phyloP scores from a whole-genome alignment of 2,329 filamentous ascomycete species.

The Ophiognomonia clavigignenti-juglandacearum region DNA sequence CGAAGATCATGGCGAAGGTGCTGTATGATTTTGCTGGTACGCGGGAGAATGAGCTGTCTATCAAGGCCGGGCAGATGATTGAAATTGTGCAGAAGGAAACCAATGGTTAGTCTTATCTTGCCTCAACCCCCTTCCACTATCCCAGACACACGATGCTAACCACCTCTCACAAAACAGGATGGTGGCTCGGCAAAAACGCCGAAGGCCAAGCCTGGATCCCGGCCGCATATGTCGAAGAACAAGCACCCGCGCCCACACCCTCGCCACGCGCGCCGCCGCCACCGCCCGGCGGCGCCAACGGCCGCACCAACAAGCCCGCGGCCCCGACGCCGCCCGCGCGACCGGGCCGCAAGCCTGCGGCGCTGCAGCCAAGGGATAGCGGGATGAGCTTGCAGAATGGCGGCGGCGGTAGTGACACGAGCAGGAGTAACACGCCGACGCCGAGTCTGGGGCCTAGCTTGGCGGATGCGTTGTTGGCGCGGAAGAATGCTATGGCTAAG shows the following conservation, averaged over 20 bases:
- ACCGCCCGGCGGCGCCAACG: conserved; percentile 53
- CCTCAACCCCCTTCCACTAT: too few relatives aligned
- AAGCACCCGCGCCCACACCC: conserved; percentile 53
- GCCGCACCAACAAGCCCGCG: conserved; percentile 59
- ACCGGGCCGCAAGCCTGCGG: conserved; percentile 69
- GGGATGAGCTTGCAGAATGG: conserved; percentile 55
- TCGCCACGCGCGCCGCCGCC: conserved; percentile 57
- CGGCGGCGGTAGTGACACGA: conserved; percentile 48
- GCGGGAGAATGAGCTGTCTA: conserved; percentile 77
- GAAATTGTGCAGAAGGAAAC: conserved; percentile 90
- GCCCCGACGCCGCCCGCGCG: conserved; percentile 74
- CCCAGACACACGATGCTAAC: too few relatives aligned
- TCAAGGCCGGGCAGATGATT: conserved; percentile 75
- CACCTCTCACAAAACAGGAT: too few relatives aligned
- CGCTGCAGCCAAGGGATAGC: conserved; percentile 67
- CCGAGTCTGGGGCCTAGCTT: conserved; percentile 68
- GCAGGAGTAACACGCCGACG: conserved; percentile 67
- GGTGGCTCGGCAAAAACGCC: conserved; percentile 85
- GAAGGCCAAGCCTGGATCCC: conserved; percentile 86
- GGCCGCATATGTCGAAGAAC: conserved; percentile 88
- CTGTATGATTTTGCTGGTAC: conserved; percentile 89
- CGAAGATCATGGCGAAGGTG: conserved; percentile 79
- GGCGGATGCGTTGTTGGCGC: conserved; percentile 71
- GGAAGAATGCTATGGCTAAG: conserved; percentile 72
- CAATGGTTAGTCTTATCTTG: conserved; percentile 67